phyloP scores from a whole-genome alignment of 805 yeast species.

The Metschnikowia sp. region DNA sequence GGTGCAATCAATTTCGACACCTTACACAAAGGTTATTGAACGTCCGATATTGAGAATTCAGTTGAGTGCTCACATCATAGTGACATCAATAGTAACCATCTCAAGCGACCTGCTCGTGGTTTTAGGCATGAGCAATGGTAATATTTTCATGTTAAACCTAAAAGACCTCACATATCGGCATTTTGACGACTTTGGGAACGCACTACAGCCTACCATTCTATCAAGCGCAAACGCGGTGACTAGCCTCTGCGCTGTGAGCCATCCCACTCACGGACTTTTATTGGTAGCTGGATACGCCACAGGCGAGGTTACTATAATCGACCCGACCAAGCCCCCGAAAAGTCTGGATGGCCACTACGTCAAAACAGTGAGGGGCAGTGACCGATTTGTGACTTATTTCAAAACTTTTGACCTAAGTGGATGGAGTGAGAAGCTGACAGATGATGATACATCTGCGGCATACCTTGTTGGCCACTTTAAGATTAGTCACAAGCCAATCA shows the following conservation, averaged over 20 bases:
- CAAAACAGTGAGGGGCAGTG: constrained; percentile 22
- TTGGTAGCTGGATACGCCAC: constrained; percentile 38
- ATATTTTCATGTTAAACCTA: constrained; percentile 59
- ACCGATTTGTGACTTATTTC: constrained; percentile 34
- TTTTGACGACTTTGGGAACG: constrained; percentile 43
- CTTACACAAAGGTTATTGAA: constrained; percentile 38
- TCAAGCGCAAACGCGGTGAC: constrained; percentile 26
- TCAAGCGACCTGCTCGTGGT: constrained; percentile 45
- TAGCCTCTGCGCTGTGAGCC: constrained; percentile 21
- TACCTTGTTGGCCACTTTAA: constrained; percentile 54
- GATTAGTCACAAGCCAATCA: constrained; percentile 56
- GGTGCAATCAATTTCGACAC: constrained; percentile 9
- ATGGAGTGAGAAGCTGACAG: constrained; percentile 8
- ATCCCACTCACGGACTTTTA: constrained; percentile 39
- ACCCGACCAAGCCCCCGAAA: constrained; percentile 12
- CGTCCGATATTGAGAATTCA: constrained; percentile 44
- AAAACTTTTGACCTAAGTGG: constrained; percentile 36
- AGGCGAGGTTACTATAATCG: constrained; percentile 18
- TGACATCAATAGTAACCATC: constrained; percentile 38
- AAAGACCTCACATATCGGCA: constrained; percentile 40
- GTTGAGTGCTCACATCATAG: constrained; percentile 31
- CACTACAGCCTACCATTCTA: constrained; percentile 11
- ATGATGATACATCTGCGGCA: constrained; percentile 5
- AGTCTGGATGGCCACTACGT: constrained; percentile 7
- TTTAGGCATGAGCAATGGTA: constrained; percentile 67